Evolutionary conservation across 1,139 yeast genomes (phyloP), one percentile per base, ranked within the genome.

Genomic region (Magnusiomyces magnusii): DNA sequence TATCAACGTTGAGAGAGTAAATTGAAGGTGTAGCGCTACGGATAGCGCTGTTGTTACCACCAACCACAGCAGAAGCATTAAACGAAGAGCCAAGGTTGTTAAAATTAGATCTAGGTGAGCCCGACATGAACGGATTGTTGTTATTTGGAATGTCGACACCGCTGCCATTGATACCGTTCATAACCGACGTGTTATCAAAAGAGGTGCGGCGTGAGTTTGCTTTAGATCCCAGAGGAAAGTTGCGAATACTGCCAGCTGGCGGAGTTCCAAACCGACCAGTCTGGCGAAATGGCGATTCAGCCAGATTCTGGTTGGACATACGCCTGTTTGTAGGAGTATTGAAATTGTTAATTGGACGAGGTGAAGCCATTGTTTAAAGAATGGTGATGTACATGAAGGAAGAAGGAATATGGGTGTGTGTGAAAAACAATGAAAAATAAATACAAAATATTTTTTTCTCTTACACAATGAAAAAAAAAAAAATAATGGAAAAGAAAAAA

Each of bases 1-100:
- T 78, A 39, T 75, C 77, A 19, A 59, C 57, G 28, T 56, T 56
- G 53, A 59, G 53, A 19, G 62, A 59, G 52, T 59, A 53, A 7
- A 59, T 53, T 5, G 62, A 59, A 2, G 58, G 60, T 2, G 60
- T 53, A 23, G 52, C 50, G 34, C 60, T 59, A n/a, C 51, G 56
- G 36, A 7, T 31, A 13, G 7, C 13, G 36, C 13, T 31, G 36
- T 31, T 31, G 36, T 31, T 36, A 19, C 17, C 17, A 24, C 50
- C 28, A 24, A 55, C 3, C n/a, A n/a, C n/a, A n/a, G n/a, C n/a
- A n/a, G n/a, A n/a, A n/a, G n/a, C n/a, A n/a, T n/a, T n/a, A 31
- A 31, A 31, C 7, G 36, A 13, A 13, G 44, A 10, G 7, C 44
- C 44, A n/a, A 31, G 23, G 17, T 56, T 51, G 7, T 44, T 25